Percentiles rank a stretch among this genome's conserved stretches.
Evolutionary conservation across 2,329 filamentous ascomycete genomes (phyloP).

Genomic region (Didymella exigua): DNA sequence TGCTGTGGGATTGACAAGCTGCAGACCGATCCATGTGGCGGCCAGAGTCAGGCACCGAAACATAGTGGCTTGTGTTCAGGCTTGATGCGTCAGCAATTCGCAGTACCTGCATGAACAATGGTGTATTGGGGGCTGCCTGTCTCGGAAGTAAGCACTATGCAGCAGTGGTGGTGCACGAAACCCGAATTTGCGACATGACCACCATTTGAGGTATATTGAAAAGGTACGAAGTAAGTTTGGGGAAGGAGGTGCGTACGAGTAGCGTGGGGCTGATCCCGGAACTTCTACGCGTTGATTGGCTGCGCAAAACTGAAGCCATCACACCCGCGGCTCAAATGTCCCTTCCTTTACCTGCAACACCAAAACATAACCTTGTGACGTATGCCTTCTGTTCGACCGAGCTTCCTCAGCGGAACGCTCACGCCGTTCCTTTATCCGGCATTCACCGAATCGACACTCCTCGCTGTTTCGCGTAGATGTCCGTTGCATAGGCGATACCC

Average conservation of each 20-base stretch:
- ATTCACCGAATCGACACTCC: conserved; percentile 36
- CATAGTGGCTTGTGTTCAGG: conserved; percentile 19
- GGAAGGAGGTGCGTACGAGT: conserved; percentile 3
- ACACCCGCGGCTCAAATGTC: neutral
- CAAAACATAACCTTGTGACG: conserved; percentile 17
- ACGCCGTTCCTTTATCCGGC: conserved; percentile 56
- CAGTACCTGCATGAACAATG: conserved; percentile 7
- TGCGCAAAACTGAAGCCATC: conserved; percentile 19
- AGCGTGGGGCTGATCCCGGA: neutral
- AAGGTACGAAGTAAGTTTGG: neutral
- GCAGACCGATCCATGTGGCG: conserved; percentile 25
- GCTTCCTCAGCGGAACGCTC: conserved; percentile 44
- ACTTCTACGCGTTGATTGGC: conserved; percentile 18
- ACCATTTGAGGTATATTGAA: neutral
- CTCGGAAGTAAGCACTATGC: conserved; percentile 7
- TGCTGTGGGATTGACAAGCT: conserved; percentile 25
- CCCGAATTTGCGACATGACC: neutral
- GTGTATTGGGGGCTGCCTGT: neutral
- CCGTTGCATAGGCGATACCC: conserved; percentile 20
- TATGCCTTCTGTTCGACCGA: conserved; percentile 40
- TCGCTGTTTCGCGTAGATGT: conserved; percentile 28
- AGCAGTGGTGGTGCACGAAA: neutral
- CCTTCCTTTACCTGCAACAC: neutral
- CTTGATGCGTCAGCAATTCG: neutral
- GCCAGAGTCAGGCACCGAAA: conserved; percentile 28